Evolutionary conservation across 805 yeast genomes (phyloP), one percentile per base, ranked within the genome.

Genomic region (Myxozyma udenii): DNA sequence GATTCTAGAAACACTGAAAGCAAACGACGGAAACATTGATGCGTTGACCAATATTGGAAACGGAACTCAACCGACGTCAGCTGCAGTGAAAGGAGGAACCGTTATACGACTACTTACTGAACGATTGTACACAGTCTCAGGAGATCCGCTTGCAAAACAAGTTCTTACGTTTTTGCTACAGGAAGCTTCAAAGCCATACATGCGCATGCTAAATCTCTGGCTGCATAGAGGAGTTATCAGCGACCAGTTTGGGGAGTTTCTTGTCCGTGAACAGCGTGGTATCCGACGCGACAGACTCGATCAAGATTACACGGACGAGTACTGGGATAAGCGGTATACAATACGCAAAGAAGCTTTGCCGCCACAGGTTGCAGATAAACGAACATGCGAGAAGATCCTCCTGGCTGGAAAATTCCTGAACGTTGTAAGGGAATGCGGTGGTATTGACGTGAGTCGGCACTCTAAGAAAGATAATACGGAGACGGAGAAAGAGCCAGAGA

Each of bases 351-450:
- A 87, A 62, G 95, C 91, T 0, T 62, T 89, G 33, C 80, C 91
- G 3, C 75, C 77, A 48, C 88, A 83, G 57, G 79, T 91, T 53
- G 68, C 73, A 4, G 72, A 71, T 23, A 77, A 74, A 1, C 19
- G 49, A 28, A 64, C 81, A 4, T 85, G 85, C 58, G 74, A 76
- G 44, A 84, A 84, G 66, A 75, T 91, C 0, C 70, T 91, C 22
- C 72, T 81, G 45, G 87, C 96, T 0, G 99, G 99, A 1, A 90
- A 88, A 67, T 83, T 83, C 61, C 70, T 89, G 50, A 86, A 87
- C 62, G 83, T 91, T 2, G 73, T 85, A 40, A 76, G 79, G 49
- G 80, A 76, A 50, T 81, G 86, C 62, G 84, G 83, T 0, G 69
- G 78, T 2, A 61, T 61, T 0, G 63, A 62, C 40, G 64, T 65